Evolutionary conservation across 441 rosid species (phyloP).

Genomic region (Oxalis stricta): DNA sequence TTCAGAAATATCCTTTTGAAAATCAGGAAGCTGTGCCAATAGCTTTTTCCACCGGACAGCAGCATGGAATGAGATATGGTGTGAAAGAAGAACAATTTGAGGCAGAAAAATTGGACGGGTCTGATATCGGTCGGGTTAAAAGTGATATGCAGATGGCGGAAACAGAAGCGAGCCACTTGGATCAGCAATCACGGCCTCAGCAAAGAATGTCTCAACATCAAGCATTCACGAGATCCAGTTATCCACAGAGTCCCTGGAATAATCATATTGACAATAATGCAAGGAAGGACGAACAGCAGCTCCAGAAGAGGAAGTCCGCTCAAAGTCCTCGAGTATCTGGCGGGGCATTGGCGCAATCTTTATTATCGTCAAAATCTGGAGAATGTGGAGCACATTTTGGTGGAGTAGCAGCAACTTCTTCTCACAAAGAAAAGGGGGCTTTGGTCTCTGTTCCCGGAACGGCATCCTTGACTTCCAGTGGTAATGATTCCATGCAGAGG

Average conservation of each 20-base stretch:
- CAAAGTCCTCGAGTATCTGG: constrained; percentile 85
- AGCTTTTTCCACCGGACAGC: constrained; percentile 47
- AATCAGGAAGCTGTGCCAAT: constrained; percentile 54
- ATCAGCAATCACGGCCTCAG: constrained; percentile 44
- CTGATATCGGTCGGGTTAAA: constrained; percentile 33
- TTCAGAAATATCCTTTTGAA: constrained; percentile 59
- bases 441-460: no score
- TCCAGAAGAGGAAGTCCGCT: constrained; percentile 54
- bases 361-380: constrained; percentile 91
- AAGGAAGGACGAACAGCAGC: constrained; percentile 75
- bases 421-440: constrained; percentile 70
- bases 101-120: constrained; percentile 43
- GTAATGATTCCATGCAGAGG: no score
- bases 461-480: no score
- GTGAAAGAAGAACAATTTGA: constrained; percentile 79
- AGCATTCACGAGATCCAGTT: constrained; percentile 39
- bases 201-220: constrained; percentile 50
- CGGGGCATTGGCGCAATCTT: constrained; percentile 81
- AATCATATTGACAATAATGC: constrained; percentile 41
- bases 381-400: constrained; percentile 90
- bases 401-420: no score
- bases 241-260: constrained; percentile 58
- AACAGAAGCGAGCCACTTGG: constrained; percentile 48
- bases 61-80: constrained; percentile 40
- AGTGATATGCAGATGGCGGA: constrained; percentile 38